Conservation (phyloP, 2,329 filamentous ascomycete genomes). For the Trichoderma simmonsii region DNA sequence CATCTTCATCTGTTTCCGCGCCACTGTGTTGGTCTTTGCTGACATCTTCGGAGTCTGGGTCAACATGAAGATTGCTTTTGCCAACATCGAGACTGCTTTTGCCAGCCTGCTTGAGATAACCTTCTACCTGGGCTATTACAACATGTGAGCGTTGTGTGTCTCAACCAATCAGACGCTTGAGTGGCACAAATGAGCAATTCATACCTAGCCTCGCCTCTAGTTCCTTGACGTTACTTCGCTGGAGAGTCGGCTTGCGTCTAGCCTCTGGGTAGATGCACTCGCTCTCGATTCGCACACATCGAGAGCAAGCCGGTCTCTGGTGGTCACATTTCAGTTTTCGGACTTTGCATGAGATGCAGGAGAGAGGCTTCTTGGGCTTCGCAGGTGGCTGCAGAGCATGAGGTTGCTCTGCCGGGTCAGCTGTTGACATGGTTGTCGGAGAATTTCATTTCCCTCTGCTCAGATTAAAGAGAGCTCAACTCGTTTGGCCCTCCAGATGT, state of each 20-base stretch:
- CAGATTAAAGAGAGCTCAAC: background rate
- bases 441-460: background rate
- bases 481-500: too few species aligned
- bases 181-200: conserved; percentile 19
- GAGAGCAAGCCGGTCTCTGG: conserved; percentile 71
- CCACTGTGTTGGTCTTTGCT: background rate
- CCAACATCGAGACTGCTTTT: conserved; percentile 24
- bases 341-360: conserved; percentile 80
- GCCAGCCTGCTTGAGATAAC: conserved; percentile 65
- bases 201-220: conserved; percentile 82
- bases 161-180: background rate
- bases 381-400: background rate
- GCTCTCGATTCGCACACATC: conserved; percentile 69
- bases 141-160: background rate
- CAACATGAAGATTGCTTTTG: background rate
- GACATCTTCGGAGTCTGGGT: background rate
- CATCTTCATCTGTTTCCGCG: background rate
- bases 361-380: conserved; percentile 51
- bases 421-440: background rate
- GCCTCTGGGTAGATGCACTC: conserved; percentile 88
- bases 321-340: conserved; percentile 88
- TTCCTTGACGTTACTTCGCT: conserved; percentile 85
- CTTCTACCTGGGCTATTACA: conserved; percentile 72
- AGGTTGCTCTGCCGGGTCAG: background rate
- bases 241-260: conserved; percentile 81